These are phyloP conservation scores for Nematocida ausubeli DNA, from an alignment of 371 early-diverging fungal species.

Conservation along the genomic window DNA sequence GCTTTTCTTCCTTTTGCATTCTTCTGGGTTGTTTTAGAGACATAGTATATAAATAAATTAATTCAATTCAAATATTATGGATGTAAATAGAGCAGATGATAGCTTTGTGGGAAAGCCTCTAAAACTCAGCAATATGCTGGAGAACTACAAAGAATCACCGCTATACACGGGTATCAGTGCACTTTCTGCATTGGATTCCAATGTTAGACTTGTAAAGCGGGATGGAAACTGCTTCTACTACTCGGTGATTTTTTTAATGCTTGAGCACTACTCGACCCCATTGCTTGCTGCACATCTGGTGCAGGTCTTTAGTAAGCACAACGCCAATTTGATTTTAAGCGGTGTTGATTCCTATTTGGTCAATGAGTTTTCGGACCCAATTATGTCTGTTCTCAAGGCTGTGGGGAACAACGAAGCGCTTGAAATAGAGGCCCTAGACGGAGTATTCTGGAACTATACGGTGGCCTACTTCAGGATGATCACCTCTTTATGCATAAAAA, in stretches of 20 bases:
- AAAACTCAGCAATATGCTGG: neutral
- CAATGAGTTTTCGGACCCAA: constrained; percentile 50
- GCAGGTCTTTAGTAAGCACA: neutral
- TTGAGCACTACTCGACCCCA: constrained; percentile 20
- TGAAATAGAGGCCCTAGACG: constrained; percentile 24
- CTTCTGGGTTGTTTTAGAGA: constrained; percentile 22
- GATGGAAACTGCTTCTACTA: constrained; percentile 55
- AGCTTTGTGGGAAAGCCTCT: constrained; percentile 14
- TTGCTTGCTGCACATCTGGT: neutral
- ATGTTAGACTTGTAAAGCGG: constrained; percentile 18
- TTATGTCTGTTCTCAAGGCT: constrained; percentile 7
- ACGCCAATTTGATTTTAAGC: neutral
- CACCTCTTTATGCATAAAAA: constrained; percentile 42
- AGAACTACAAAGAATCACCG: constrained; percentile 40
- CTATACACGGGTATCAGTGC: constrained; percentile 18
- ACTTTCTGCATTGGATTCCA: constrained; percentile 7
- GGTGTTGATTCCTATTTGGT: constrained; percentile 41
- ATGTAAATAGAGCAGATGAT: constrained; percentile 8
- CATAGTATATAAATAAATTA: constrained; percentile 55
- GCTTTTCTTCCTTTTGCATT: constrained; percentile 38
- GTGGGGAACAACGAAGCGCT: neutral
- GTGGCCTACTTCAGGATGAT: constrained; percentile 48
- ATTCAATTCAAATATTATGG: constrained; percentile 26
- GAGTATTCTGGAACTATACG: constrained; percentile 42
- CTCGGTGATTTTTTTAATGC: constrained; percentile 36